Conservation (phyloP, 768 basidiomycete species). For the Lanmaoa rubissima region DNA sequence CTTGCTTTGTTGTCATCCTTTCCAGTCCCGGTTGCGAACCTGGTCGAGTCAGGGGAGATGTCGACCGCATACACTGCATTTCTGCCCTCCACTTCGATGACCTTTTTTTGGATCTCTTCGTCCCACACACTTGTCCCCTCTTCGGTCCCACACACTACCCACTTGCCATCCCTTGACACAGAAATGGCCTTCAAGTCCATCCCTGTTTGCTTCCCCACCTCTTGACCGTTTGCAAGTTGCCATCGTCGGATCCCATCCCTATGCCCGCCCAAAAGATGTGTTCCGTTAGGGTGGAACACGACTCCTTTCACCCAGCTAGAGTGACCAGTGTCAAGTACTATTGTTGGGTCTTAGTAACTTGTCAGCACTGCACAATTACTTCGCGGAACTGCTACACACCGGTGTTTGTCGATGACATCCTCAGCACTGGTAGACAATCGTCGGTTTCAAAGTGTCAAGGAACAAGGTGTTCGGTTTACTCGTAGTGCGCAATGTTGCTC, state of each 20-base stretch:
- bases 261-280: not conserved
- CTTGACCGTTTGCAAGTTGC: not conserved
- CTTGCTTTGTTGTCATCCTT: no score
- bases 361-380: not conserved
- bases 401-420: not conserved
- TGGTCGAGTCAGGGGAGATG: not conserved
- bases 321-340: not conserved
- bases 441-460: not conserved
- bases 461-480: not conserved
- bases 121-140: not conserved
- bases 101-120: not conserved
- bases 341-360: not conserved
- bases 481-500: no score
- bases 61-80: not conserved
- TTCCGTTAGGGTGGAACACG: slow-evolving; percentile 1
- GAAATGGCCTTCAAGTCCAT: not conserved
- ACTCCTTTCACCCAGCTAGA: not conserved
- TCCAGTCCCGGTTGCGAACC: not conserved
- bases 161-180: not conserved
- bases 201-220: not conserved
- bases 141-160: not conserved
- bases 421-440: not conserved
- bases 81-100: not conserved
- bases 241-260: not conserved
- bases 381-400: not conserved